Conservation (phyloP, 192 early-diverging fungal genomes). For the Entomortierella lignicola region DNA sequence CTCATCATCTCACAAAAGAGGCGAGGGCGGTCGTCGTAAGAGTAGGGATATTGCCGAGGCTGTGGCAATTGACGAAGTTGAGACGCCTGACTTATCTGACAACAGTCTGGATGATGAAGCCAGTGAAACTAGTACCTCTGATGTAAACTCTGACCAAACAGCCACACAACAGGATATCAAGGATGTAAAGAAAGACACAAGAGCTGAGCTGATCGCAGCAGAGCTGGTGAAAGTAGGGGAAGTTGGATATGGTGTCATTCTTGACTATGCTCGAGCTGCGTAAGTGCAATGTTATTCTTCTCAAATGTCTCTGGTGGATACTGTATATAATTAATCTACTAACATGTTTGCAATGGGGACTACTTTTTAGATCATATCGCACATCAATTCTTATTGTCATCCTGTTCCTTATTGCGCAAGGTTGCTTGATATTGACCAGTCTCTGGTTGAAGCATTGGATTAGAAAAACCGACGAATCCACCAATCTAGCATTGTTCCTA, state of each 20-base stretch:
- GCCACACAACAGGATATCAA: neutral
- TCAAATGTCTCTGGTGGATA: conserved; percentile 43
- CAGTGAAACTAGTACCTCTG: neutral
- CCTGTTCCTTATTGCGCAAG: conserved; percentile 58
- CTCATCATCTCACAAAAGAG: neutral
- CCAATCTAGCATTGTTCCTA: conserved; percentile 18
- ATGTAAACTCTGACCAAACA: conserved; percentile 3
- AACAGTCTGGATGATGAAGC: neutral
- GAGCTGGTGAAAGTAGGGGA: conserved; percentile 21
- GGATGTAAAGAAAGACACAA: conserved; percentile 43
- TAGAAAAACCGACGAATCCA: conserved; percentile 47
- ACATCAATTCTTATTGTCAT: conserved; percentile 60
- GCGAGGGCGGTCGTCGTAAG: neutral
- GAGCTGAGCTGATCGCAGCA: conserved; percentile 29
- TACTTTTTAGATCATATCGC: conserved; percentile 9
- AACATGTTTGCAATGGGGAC: neutral
- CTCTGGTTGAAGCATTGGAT: conserved; percentile 74
- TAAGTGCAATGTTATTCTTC: conserved; percentile 5
- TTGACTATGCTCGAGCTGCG: conserved; percentile 36
- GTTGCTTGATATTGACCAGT: conserved; percentile 60
- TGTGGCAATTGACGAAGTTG: neutral
- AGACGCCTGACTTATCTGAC: neutral
- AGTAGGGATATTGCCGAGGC: neutral
- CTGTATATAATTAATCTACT: conserved; percentile 20
- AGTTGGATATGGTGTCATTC: conserved; percentile 21